Evolutionary conservation across 495 filamentous ascomycete species (phyloP).

Genomic region (Hypomontagnella monticulosa): DNA sequence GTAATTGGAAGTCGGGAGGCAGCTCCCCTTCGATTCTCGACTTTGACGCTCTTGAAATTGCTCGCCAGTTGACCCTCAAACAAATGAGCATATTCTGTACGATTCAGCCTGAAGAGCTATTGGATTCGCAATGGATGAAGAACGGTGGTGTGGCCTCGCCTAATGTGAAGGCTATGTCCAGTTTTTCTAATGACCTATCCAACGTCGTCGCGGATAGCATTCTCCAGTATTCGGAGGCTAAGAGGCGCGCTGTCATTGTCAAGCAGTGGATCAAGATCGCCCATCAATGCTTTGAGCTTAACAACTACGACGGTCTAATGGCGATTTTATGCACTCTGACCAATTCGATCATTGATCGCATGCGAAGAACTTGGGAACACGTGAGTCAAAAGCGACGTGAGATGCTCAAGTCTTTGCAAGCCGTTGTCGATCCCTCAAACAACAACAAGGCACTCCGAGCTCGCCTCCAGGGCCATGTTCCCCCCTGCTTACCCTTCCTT

Average conservation of each 20-base stretch:
- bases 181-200: constrained; percentile 87
- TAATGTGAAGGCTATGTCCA: constrained; percentile 96
- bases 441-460: constrained; percentile 93
- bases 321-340: constrained; percentile 94
- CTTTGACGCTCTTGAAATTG: constrained; percentile 92
- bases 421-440: constrained; percentile 84
- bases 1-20: constrained; percentile 77
- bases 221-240: constrained; percentile 83
- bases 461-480: constrained; percentile 85
- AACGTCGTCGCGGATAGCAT: constrained; percentile 97
- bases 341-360: constrained; percentile 87
- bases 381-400: constrained; percentile 87
- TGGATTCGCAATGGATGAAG: constrained; percentile 93
- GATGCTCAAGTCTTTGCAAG: constrained; percentile 77
- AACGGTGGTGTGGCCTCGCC: constrained; percentile 78
- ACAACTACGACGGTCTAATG: constrained; percentile 97
- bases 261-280: constrained; percentile 99
- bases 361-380: constrained; percentile 92
- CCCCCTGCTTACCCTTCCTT: constrained; percentile 95
- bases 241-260: constrained; percentile 88
- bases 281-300: constrained; percentile 82
- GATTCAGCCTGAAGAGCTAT: constrained; percentile 92
- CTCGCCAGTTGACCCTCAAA: constrained; percentile 92
- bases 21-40: constrained; percentile 80
- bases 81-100: constrained; percentile 93